Evolutionary conservation across 345 rosid species (phyloP), one percentile per base, ranked within the genome.

Genomic region (Conringia planisiliqua): DNA sequence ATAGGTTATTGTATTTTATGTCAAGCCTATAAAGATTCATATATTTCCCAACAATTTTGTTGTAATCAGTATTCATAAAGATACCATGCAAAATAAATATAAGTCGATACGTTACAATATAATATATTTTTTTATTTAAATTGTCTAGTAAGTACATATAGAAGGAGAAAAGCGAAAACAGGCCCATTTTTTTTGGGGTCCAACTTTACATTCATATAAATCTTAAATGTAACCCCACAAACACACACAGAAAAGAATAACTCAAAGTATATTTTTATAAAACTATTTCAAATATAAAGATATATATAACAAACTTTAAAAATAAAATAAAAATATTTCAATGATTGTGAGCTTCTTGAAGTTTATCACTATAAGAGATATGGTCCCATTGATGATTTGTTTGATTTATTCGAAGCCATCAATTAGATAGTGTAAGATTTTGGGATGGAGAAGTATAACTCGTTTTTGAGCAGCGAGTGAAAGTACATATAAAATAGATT

Each of bases 311-410:
- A n/a, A n/a, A n/a, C n/a, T n/a, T n/a, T n/a, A n/a, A n/a, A n/a
- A n/a, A n/a, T n/a, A n/a, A n/a, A n/a, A n/a, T n/a, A n/a, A n/a
- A n/a, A n/a, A n/a, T n/a, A n/a, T 2, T 52, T 61, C 57, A 76
- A 69, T 69, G 75, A 76, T 76, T 68, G 38, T 62, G 58, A 40
- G 79, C 47, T 69, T 69, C 70, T 52, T 69, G 70, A 43, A 69
- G 79, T 69, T 62, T 68, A 62, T 62, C 75, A 52, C 79, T 69
- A 54, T 26, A 54, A 76, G 18, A 62, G 50, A 69, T 69, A 69
- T 76, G 79, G 79, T 69, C 79, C 79, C 79, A 42, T 62, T 62
- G 27, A 67, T 18, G 56, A 39, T 60, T 50, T 40, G 17, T 38
- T 68, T 40, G 30, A 46, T 46, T n/a, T 13, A 68, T 68, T 61